phyloP scores from a whole-genome alignment of 2,329 filamentous ascomycete species.

The Fusarium agapanthi region DNA sequence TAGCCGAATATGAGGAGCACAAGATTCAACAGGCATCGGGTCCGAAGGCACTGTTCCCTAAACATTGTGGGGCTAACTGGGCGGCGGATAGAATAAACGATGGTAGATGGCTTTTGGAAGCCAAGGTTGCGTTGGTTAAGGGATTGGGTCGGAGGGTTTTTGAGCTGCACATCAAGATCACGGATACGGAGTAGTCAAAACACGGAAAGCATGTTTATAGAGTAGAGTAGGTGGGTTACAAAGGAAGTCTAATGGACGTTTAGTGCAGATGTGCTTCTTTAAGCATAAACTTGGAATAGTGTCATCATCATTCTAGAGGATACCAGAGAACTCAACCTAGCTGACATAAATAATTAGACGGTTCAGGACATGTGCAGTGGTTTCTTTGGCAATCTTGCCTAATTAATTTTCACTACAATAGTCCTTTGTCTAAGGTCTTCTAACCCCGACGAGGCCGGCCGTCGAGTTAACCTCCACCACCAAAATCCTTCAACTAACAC shows the following conservation, averaged over 20 bases:
- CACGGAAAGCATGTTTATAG: no score
- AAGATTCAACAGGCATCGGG: background rate
- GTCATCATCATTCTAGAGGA: background rate
- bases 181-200: background rate
- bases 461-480: background rate
- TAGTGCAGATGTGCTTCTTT: no score
- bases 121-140: constrained; percentile 7
- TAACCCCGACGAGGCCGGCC: background rate
- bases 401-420: background rate
- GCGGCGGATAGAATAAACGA: constrained; percentile 5
- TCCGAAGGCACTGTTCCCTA: constrained; percentile 27
- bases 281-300: background rate
- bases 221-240: no score
- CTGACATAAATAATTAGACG: background rate
- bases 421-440: background rate
- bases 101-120: background rate
- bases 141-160: constrained; percentile 29
- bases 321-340: background rate
- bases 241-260: no score
- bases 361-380: no score
- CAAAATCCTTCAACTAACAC: background rate
- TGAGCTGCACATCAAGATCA: constrained; percentile 22
- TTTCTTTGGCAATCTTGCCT: background rate
- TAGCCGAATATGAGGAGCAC: background rate
- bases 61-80: background rate